Evolutionary conservation across 441 rosid species (phyloP).

Genomic region (Populus hybrid): DNA sequence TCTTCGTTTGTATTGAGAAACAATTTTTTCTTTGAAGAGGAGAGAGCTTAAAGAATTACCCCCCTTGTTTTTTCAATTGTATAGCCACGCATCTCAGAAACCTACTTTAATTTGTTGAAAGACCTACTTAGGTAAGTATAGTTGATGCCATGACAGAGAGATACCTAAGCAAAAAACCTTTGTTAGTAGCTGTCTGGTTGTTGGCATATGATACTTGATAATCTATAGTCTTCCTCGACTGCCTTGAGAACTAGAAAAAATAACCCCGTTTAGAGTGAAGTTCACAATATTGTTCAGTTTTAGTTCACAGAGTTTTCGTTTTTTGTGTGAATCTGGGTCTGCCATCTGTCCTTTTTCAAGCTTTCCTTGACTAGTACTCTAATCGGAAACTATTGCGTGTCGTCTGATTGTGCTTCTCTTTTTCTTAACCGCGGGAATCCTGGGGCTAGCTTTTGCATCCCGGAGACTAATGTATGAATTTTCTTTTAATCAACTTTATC

Average conservation of each 20-base stretch:
- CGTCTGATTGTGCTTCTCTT: not conserved
- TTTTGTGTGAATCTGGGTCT: not conserved
- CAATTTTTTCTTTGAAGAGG: slow-evolving; percentile 4
- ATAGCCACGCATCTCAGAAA: slow-evolving; percentile 27
- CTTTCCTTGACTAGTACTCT: not conserved
- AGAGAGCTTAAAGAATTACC: slow-evolving; percentile 9
- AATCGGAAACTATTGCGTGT: not conserved
- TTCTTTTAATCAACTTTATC: too few relatives aligned
- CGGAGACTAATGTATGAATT: not conserved
- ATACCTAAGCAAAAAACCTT: slow-evolving; percentile 1
- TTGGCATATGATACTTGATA: slow-evolving; percentile 13
- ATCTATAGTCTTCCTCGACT: slow-evolving; percentile 4
- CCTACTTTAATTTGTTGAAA: slow-evolving; percentile 3
- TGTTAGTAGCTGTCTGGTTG: not conserved
- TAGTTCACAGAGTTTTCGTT: not conserved
- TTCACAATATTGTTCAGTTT: slow-evolving; percentile 3
- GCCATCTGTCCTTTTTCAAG: not conserved
- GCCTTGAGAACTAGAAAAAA: not conserved
- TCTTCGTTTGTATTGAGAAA: slow-evolving; percentile 32
- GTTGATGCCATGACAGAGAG: slow-evolving; percentile 18
- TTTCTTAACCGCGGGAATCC: not conserved
- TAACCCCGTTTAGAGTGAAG: not conserved
- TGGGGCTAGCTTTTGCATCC: not conserved
- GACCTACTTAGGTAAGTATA: slow-evolving; percentile 12
- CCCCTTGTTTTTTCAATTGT: slow-evolving; percentile 11